Base-by-base conservation (phyloP, 768 basidiomycete species). In the Amanita pallidorosea region DNA sequence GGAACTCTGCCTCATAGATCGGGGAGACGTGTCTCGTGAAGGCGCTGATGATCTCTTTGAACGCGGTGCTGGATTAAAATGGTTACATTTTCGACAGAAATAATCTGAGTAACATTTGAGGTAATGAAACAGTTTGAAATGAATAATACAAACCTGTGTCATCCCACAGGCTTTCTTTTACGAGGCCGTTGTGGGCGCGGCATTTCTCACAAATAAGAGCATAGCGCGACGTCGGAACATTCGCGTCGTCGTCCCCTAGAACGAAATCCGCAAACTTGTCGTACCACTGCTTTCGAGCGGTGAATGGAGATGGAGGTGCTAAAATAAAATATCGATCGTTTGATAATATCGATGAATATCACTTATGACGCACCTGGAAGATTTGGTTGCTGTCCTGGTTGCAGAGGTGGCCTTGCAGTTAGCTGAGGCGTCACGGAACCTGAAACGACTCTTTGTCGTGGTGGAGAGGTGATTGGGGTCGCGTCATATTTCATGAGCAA, bases 401-500 rank as follows among this genome's bases (percentile, higher is more conserved):
- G 54, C 33, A 54, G 36, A 38, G 59, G 53, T 49, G 59, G 44
- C 55, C 56, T 56, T 6, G 54, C 56, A 15, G 50, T 60, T 35
- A 33, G 71, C 53, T 57, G 60, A 37, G 61, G 71, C 49, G 62
- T 71, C 52, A 62, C 57, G 47, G 58, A 64, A 40, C 61, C 55
- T 18, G 59, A 54, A n/a, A 61, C 60, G 15, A 67, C 54, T 8
- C 75, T 67, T 56, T 64, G 71, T 27, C 75, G 75, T 42, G 76
- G 58, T 12, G 75, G 71, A 1, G 74, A 70, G 9, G 58, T 63
- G 2, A 73, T 61, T 15, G 68, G 53, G 5, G 68, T 59, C 34
- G 87, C 88, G 55, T 95, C 95, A 59, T 96, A 97, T 52, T 82
- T 80, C 62, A 95, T 91, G 15, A 99, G 72, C 41, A 99, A 73